These are phyloP conservation scores for Dryas octopetala DNA, from an alignment of 306 rosid genomes.

Conservation along the genomic window DNA sequence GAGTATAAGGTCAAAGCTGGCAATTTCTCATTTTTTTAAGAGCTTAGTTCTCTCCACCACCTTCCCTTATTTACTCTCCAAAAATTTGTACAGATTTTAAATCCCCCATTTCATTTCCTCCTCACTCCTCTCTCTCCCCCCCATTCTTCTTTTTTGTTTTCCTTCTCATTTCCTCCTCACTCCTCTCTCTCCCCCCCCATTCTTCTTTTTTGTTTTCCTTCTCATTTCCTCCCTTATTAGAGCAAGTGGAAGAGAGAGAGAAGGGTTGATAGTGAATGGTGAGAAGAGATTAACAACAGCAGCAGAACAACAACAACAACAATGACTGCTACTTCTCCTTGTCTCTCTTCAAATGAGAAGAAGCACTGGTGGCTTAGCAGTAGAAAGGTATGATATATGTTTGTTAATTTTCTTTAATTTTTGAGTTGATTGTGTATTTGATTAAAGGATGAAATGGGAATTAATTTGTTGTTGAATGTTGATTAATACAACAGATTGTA, in stretches of 20 bases:
- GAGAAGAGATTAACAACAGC: conserved; percentile 7
- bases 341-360: conserved; percentile 49
- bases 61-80: conserved; percentile 29
- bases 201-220: not conserved
- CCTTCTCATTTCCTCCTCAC: not conserved
- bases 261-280: conserved; percentile 21
- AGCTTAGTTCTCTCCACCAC: conserved; percentile 14
- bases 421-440: not conserved
- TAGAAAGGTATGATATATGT: conserved; percentile 51
- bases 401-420: not conserved
- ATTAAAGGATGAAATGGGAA: no score
- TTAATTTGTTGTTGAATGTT: not conserved
- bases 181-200: not conserved
- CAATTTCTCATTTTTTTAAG: not conserved
- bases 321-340: conserved; percentile 66
- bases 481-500: conserved; percentile 50
- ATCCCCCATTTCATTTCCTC: not conserved
- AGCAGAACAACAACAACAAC: not conserved
- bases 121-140: not conserved
- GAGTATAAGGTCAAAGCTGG: conserved; percentile 13
- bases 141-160: not conserved
- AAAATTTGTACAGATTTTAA: conserved; percentile 35
- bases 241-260: not conserved
- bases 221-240: not conserved
- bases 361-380: conserved; percentile 97